Evolutionary conservation across 2,329 filamentous ascomycete genomes (phyloP).

Genomic region (Penicillium sp.): DNA sequence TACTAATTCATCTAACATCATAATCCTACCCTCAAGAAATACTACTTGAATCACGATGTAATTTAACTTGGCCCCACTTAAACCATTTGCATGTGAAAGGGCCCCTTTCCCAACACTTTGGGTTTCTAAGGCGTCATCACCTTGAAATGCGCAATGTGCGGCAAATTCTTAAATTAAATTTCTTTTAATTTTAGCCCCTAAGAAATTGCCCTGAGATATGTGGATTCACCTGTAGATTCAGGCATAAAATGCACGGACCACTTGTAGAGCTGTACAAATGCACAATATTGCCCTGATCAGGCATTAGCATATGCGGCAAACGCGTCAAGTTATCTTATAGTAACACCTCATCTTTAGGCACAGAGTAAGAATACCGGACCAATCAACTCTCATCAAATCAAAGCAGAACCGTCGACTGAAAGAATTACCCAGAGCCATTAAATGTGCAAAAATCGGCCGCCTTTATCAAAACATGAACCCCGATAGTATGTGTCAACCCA

Average conservation of each 20-base stretch:
- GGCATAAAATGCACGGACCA: neutral
- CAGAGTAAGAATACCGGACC: too few relatives aligned
- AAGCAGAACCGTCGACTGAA: neutral
- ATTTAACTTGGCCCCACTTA: neutral
- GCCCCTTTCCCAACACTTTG: conserved; percentile 5
- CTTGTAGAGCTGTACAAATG: too few relatives aligned
- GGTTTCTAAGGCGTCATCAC: neutral
- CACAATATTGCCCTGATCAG: neutral
- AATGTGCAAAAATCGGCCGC: neutral
- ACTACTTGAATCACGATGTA: neutral
- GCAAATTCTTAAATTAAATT: neutral
- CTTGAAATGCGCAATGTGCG: neutral
- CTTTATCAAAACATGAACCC: neutral
- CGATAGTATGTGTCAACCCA: neutral
- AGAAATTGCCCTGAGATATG: neutral
- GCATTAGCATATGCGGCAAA: neutral
- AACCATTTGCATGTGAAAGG: conserved; percentile 7
- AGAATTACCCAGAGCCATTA: neutral
- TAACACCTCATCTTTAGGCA: neutral
- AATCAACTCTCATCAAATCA: neutral
- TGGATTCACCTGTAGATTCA: neutral
- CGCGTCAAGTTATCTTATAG: neutral
- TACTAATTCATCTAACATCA: neutral
- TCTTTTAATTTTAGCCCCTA: neutral
- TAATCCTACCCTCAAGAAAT: neutral